Percentiles rank a stretch among this genome's conserved stretches.
Conservation (phyloP, 768 basidiomycete genomes). For the Rhizopogon vinicolor region DNA sequence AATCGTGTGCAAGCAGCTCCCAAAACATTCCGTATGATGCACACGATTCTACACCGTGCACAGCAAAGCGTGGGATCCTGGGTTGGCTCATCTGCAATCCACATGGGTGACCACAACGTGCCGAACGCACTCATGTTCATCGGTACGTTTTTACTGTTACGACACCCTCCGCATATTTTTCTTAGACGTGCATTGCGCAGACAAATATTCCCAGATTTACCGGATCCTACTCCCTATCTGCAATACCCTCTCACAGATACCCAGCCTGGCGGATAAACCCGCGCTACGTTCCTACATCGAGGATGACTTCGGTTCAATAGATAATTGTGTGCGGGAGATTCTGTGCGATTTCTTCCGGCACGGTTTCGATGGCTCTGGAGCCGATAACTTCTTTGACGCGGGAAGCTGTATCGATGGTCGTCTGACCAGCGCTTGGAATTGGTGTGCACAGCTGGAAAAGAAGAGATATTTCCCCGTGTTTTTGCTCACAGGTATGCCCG, state of each 20-base stretch:
- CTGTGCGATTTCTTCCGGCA: conserved; percentile 83
- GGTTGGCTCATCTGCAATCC: conserved; percentile 84
- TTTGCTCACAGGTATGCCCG: conserved; percentile 60
- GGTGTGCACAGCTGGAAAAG: conserved; percentile 84
- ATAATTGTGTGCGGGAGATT: conserved; percentile 66
- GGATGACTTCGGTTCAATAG: conserved; percentile 74
- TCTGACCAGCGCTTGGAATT: conserved; percentile 89
- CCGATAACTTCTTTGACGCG: conserved; percentile 87
- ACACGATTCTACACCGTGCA: conserved; percentile 77
- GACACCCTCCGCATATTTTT: not conserved
- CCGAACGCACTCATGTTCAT: conserved; percentile 76
- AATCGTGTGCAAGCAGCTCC: conserved; percentile 86
- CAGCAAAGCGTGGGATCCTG: conserved; percentile 78
- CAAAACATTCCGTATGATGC: conserved; percentile 90
- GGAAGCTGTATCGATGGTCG: conserved; percentile 83
- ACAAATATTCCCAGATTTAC: conserved; percentile 92
- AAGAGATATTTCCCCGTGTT: conserved; percentile 82
- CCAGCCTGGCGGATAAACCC: conserved; percentile 59
- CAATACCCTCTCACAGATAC: conserved; percentile 73
- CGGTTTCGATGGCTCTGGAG: conserved; percentile 88
- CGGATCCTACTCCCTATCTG: conserved; percentile 86
- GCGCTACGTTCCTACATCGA: conserved; percentile 74
- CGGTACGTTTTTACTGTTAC: conserved; percentile 28
- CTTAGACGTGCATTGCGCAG: conserved; percentile 16
- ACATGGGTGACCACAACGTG: conserved; percentile 79